Conservation (phyloP, 345 rosid species). For the Citrus medica region DNA sequence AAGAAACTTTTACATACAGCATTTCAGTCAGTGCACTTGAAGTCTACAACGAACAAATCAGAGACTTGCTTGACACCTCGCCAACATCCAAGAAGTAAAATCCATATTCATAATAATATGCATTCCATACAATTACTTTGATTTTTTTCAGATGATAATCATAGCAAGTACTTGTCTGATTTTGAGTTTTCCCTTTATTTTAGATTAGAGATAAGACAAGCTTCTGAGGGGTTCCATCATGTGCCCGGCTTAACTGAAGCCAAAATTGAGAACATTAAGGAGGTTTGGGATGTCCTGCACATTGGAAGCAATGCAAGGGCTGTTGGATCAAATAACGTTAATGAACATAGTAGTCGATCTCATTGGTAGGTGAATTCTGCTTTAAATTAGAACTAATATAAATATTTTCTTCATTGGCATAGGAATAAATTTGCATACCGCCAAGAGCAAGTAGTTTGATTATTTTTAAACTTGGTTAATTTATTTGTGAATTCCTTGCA, state of each 20-base stretch:
- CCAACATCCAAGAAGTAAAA: constrained; percentile 42
- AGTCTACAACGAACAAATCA: constrained; percentile 52
- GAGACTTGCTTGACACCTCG: constrained; percentile 44
- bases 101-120: constrained; percentile 2
- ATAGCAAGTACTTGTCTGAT: not conserved
- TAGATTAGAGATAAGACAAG: constrained; percentile 47
- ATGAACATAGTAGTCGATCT: constrained; percentile 54
- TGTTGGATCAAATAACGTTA: constrained; percentile 50
- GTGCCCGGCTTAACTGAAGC: constrained; percentile 47
- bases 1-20: constrained; percentile 28
- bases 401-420: not conserved
- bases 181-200: not conserved
- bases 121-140: not conserved
- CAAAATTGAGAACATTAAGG: constrained; percentile 34
- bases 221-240: constrained; percentile 43
- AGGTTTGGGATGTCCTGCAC: constrained; percentile 45
- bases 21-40: constrained; percentile 50
- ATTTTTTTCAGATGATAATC: not conserved
- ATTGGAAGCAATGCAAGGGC: constrained; percentile 49
- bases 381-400: not conserved
- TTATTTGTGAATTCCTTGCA: not conserved
- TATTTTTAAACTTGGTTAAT: not conserved
- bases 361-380: constrained; percentile 31
- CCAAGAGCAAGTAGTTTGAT: not conserved
- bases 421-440: not conserved